These are phyloP conservation scores for Coniella vitis DNA, from an alignment of 2,329 filamentous ascomycete species.

Conservation along the genomic window DNA sequence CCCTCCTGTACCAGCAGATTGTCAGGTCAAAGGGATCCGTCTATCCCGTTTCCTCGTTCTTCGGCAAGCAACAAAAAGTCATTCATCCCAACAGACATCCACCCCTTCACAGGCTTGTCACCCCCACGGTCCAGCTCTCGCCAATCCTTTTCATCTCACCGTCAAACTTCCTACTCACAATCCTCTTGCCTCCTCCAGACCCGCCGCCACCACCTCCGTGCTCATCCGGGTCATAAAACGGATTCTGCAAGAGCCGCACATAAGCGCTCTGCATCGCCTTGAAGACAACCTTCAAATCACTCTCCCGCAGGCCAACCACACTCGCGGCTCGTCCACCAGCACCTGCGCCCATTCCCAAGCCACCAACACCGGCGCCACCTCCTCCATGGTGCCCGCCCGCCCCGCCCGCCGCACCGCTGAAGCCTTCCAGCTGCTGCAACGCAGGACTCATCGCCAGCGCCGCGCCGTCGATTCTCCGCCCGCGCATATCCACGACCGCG, in stretches of 20 bases:
- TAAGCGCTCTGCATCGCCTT: constrained; percentile 90
- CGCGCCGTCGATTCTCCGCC: constrained; percentile 43
- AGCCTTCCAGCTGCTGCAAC: constrained; percentile 8
- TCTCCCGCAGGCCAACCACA: constrained; percentile 68
- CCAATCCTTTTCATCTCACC: constrained; percentile 82
- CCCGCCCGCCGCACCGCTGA: neutral
- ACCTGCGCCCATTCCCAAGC: too few species aligned
- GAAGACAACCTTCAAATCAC: constrained; percentile 88
- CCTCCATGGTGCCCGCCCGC: neutral
- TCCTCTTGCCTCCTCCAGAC: constrained; percentile 57
- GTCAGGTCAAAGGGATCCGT: neutral
- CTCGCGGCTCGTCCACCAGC: constrained; percentile 22
- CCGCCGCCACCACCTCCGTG: constrained; percentile 51
- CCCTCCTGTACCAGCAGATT: neutral
- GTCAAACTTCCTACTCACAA: constrained; percentile 74
- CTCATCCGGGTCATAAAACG: constrained; percentile 88
- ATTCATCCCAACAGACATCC: too few species aligned
- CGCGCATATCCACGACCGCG: constrained; percentile 85
- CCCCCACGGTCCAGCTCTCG: constrained; percentile 73
- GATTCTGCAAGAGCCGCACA: constrained; percentile 81
- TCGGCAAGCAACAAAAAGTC: too few species aligned
- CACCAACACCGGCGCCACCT: neutral
- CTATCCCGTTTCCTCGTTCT: neutral
- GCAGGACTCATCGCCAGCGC: constrained; percentile 16
- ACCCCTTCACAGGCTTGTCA: constrained; percentile 48